Evolutionary conservation across 139 green algal species (phyloP), one percentile per base, ranked within the genome.

Genomic region (Chlorella sorokiniana): DNA sequence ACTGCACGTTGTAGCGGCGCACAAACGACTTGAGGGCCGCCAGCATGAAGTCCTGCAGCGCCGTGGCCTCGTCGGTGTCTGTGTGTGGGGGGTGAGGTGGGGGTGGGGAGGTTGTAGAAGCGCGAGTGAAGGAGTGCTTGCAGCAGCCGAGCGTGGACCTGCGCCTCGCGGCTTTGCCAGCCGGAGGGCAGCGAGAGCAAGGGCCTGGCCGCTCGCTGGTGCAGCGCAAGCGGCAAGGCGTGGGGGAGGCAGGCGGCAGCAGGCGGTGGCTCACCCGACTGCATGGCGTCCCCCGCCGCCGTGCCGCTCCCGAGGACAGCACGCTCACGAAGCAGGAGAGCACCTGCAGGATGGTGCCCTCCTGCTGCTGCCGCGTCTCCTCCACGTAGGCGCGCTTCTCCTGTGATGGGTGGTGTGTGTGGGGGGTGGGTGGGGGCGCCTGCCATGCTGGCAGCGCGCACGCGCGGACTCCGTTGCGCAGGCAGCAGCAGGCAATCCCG

Each of bases 1-100:
- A 79, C 75, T 86, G 81, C 38, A 86, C 71, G 31, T 81, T 72
- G 75, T 86, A 86, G 71, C 59, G 69, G 40, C 81, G 71, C n/a
- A 82, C 41, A 44, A 86, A 86, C 9, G 81, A 86, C n/a, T 51
- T 48, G 9, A 86, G 67, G n/a, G 71, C 64, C 9, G 81, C 81
- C 40, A 82, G 52, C 62, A 76, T 80, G 44, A 74, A 86, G 75
- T 82, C 72, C 31, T 78, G 71, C 74, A 84, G 67, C 0, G 71
- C 71, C 8, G 79, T 80, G 42, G 42, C 35, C 67, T 79, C 79
- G 48, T 84, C 65, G 5, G 65, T 65, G 27, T 79, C 73, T 79
- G 73, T 27, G 29, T 14, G 22, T 8, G 3, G 35, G 41, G 29
- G 37, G 11, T 29, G 54, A 9, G 33, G 35, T 2, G 33, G 3